These are phyloP conservation scores for Musa acuminata DNA, from an alignment of 176 grass and related monocot species.

Conservation along the genomic window DNA sequence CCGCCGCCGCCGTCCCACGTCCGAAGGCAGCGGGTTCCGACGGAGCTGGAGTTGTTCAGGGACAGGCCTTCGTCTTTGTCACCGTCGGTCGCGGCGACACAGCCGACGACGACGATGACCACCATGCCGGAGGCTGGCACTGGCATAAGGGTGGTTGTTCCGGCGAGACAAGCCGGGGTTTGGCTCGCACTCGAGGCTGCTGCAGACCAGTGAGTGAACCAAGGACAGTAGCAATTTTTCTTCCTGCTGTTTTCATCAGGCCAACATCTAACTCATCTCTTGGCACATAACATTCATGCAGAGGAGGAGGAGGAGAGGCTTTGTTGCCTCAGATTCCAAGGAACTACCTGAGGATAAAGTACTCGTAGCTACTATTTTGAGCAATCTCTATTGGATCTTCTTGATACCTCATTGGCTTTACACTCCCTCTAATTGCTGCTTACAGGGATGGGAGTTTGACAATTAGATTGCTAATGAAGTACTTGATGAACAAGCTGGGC, in stretches of 20 bases:
- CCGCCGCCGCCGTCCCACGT: background rate
- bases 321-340: background rate
- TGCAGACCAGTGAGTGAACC: background rate
- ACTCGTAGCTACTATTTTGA: background rate
- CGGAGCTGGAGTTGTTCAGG: background rate
- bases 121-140: background rate
- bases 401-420: background rate
- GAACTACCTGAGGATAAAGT: slow-evolving; percentile 6
- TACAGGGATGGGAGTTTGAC: slow-evolving; percentile 31
- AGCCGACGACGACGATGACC: background rate
- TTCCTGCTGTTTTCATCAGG: background rate
- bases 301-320: background rate
- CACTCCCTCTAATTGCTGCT: background rate
- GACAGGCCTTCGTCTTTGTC: background rate
- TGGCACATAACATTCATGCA: background rate
- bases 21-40: background rate
- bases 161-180: background rate
- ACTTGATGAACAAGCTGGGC: slow-evolving; percentile 33
- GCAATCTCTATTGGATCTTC: background rate
- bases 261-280: background rate
- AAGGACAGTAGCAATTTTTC: background rate
- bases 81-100: background rate
- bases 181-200: background rate
- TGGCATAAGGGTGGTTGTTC: background rate
- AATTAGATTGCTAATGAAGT: slow-evolving; percentile 34